phyloP scores from a whole-genome alignment of 106 monocot genomes.

The Dactylorhiza incarnata region DNA sequence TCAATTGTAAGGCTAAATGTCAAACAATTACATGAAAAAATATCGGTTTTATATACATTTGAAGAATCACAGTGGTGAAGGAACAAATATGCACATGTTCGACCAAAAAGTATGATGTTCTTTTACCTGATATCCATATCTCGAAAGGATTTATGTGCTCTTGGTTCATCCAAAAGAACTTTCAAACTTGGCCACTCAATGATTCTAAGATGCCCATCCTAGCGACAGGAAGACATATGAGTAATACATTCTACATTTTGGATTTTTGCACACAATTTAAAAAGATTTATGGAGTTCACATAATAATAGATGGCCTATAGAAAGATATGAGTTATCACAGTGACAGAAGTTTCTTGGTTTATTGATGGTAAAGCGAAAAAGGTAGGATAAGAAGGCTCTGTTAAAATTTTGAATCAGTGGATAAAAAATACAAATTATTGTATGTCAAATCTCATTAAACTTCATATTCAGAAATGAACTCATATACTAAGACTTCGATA shows the following conservation, averaged over 20 bases:
- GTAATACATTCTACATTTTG: neutral
- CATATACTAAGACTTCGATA: neutral
- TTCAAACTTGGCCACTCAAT: constrained; percentile 73
- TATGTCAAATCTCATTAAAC: neutral
- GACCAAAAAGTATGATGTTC: neutral
- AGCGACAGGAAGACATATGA: constrained; percentile 11
- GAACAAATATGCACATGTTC: neutral
- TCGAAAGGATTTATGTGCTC: constrained; percentile 82
- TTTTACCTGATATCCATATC: constrained; percentile 97
- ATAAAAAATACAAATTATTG: neutral
- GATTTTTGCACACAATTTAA: neutral
- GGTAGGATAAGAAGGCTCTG: neutral
- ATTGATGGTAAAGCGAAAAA: neutral
- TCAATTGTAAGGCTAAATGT: constrained; percentile 1
- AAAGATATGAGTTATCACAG: neutral
- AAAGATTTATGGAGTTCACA: neutral
- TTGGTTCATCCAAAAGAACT: constrained; percentile 83
- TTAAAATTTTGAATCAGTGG: neutral
- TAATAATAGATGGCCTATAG: neutral
- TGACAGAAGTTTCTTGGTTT: neutral
- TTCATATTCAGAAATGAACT: neutral
- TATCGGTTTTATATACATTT: neutral
- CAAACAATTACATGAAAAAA: neutral
- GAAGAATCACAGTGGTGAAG: neutral
- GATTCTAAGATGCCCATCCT: constrained; percentile 92